Percentiles rank a stretch among this genome's conserved stretches.
Evolutionary conservation across 148 eudicot genomes (phyloP).

Genomic region (Amaranthus cruentus): DNA sequence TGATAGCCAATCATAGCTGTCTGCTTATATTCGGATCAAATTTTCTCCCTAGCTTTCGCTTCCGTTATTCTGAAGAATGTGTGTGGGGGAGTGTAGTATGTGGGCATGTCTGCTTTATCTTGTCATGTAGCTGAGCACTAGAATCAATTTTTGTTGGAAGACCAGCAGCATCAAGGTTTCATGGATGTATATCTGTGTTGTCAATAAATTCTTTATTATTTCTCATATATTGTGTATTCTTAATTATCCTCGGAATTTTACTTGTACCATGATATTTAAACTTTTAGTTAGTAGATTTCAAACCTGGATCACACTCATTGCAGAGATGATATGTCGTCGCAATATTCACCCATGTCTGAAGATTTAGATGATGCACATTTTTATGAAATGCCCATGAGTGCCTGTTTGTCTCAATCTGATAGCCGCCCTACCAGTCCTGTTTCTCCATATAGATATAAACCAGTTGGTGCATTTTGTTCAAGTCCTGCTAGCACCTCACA

Average conservation of each 20-base stretch:
- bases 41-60: not conserved
- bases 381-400: conserved; percentile 48
- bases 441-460: conserved; percentile 76
- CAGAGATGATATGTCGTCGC: conserved; percentile 73
- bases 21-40: not conserved
- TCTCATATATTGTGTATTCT: not conserved
- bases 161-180: too few species aligned
- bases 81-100: too few species aligned
- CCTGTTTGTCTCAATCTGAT: conserved; percentile 66
- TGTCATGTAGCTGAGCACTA: too few species aligned
- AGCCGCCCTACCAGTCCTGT: conserved; percentile 90
- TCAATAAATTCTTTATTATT: too few species aligned
- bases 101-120: too few species aligned
- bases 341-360: conserved; percentile 91
- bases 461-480: conserved; percentile 43
- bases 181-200: too few species aligned
- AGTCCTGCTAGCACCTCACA: conserved; percentile 51
- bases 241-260: not conserved
- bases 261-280: not conserved
- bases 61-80: not conserved
- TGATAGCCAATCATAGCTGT: not conserved
- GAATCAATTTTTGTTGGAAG: too few species aligned
- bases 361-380: conserved; percentile 74
- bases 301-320: not conserved
- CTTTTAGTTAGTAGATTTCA: not conserved